Evolutionary conservation across 192 early-diverging fungal genomes (phyloP).

Genomic region (Rhizoclosmatium globosum): DNA sequence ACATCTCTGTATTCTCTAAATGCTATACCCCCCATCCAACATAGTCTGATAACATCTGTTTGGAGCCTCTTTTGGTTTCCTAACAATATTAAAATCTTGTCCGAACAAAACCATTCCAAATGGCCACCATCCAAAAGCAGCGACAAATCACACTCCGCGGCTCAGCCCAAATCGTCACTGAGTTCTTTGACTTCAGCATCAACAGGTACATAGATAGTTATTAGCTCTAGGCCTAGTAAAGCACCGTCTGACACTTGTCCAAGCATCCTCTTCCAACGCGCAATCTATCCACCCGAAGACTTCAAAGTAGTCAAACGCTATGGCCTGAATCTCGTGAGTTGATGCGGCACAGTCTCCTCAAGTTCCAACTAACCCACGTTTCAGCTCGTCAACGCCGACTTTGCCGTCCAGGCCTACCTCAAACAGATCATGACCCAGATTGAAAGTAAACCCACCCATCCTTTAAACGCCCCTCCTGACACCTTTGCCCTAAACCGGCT

Average conservation of each 20-base stretch:
- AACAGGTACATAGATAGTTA: conserved; percentile 65
- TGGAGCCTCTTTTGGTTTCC: too few species aligned
- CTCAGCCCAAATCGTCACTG: conserved; percentile 82
- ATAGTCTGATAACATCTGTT: too few species aligned
- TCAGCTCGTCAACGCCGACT: conserved; percentile 75
- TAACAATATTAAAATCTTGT: too few species aligned
- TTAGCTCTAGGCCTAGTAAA: too few species aligned
- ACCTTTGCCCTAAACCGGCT: background rate
- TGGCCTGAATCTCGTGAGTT: conserved; percentile 72
- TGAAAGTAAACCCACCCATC: conserved; percentile 63
- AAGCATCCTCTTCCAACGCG: conserved; percentile 91
- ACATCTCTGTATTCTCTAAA: too few species aligned
- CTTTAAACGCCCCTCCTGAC: background rate
- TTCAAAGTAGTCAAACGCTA: conserved; percentile 89
- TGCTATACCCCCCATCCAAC: too few species aligned
- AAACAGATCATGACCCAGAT: conserved; percentile 80
- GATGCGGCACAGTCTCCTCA: background rate
- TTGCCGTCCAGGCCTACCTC: conserved; percentile 77
- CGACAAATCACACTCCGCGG: conserved; percentile 80
- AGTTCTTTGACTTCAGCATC: conserved; percentile 89
- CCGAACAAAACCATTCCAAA: background rate
- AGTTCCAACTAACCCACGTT: background rate
- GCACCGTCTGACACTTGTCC: background rate
- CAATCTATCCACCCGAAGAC: conserved; percentile 86
- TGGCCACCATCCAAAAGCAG: conserved; percentile 38